A percentile compares a stretch with the other conserved stretches of the same genome.
Evolutionary conservation across 768 basidiomycete genomes (phyloP).

Genomic region (Amanita pseudoporphyria): DNA sequence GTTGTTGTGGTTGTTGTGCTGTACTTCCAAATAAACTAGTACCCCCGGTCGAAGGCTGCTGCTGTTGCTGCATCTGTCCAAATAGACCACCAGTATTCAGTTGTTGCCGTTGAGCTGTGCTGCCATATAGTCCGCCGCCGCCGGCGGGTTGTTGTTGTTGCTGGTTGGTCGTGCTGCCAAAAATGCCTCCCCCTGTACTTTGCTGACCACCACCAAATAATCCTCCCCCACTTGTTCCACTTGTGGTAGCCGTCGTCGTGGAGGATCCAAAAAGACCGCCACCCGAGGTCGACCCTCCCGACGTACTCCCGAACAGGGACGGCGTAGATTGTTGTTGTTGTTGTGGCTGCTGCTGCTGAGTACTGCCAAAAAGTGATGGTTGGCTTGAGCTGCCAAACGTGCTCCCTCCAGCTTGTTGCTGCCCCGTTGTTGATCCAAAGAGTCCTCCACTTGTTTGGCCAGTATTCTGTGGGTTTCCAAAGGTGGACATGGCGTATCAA

Average conservation of each 20-base stretch:
- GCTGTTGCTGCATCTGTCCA: conserved; percentile 13
- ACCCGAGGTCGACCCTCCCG: conserved; percentile 9
- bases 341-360: conserved; percentile 14
- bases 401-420: conserved; percentile 7
- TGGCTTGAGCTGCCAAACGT: conserved; percentile 18
- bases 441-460: conserved; percentile 4
- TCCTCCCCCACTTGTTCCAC: conserved; percentile 13
- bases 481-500: not conserved
- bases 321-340: conserved; percentile 2
- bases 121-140: conserved; percentile 18
- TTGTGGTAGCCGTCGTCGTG: conserved; percentile 2
- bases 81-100: conserved; percentile 13
- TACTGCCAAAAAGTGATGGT: conserved; percentile 12
- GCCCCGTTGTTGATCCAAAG: conserved; percentile 5
- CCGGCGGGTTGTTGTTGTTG: conserved; percentile 12
- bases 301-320: conserved; percentile 14
- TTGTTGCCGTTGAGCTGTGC: conserved; percentile 9
- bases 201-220: conserved; percentile 18
- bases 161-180: conserved; percentile 11
- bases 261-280: conserved; percentile 21
- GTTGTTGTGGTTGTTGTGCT: conserved; percentile 9
- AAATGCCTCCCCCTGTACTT: conserved; percentile 13
- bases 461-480: conserved; percentile 1
- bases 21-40: conserved; percentile 14
- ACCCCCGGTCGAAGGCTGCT: conserved; percentile 8